A percentile compares a stretch with the other conserved stretches of the same genome.
Evolutionary conservation across 2,329 filamentous ascomycete species (phyloP).

Genomic region (Epichloe gansuensis): DNA sequence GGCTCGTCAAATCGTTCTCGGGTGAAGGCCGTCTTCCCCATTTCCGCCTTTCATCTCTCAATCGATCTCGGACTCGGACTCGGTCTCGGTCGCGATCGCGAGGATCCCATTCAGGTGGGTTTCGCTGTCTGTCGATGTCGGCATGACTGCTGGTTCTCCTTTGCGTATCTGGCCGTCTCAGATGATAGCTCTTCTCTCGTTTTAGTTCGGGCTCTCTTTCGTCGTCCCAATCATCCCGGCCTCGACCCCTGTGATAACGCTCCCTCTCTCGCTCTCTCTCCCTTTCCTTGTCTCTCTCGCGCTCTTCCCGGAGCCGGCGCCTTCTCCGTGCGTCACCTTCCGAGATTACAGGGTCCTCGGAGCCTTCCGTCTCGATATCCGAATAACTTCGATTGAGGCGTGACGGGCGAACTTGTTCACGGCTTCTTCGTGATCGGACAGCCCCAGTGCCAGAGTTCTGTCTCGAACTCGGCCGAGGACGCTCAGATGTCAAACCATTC

Average conservation of each 20-base stretch:
- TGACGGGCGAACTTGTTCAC: slow-evolving; percentile 28
- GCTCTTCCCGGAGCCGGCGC: slow-evolving; percentile 12
- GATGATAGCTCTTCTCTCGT: slow-evolving; percentile 23
- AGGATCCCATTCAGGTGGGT: slow-evolving; percentile 21
- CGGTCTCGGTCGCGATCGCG: slow-evolving; percentile 3
- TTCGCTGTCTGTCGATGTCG: slow-evolving; percentile 31
- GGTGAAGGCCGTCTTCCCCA: slow-evolving; percentile 21
- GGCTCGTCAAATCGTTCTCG: slow-evolving; percentile 19
- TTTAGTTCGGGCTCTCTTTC: slow-evolving; percentile 19
- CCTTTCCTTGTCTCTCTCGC: slow-evolving; percentile 19
- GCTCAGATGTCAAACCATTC: slow-evolving; percentile 20
- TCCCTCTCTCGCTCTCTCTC: slow-evolving; percentile 25
- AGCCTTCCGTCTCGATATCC: slow-evolving; percentile 24
- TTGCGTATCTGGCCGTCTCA: slow-evolving; percentile 27
- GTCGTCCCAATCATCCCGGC: slow-evolving; percentile 20
- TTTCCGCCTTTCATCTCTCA: slow-evolving; percentile 22
- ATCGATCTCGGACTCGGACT: slow-evolving; percentile 16
- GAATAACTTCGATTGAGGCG: slow-evolving; percentile 29
- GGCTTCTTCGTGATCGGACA: slow-evolving; percentile 22
- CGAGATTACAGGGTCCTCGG: slow-evolving; percentile 21
- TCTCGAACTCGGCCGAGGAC: slow-evolving; percentile 24
- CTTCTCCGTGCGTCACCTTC: slow-evolving; percentile 20
- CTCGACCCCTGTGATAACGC: slow-evolving; percentile 20
- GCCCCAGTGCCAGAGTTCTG: slow-evolving; percentile 19
- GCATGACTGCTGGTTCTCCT: slow-evolving; percentile 38